phyloP scores from a whole-genome alignment of 805 yeast species.

The Phaffomyces antillensis region DNA sequence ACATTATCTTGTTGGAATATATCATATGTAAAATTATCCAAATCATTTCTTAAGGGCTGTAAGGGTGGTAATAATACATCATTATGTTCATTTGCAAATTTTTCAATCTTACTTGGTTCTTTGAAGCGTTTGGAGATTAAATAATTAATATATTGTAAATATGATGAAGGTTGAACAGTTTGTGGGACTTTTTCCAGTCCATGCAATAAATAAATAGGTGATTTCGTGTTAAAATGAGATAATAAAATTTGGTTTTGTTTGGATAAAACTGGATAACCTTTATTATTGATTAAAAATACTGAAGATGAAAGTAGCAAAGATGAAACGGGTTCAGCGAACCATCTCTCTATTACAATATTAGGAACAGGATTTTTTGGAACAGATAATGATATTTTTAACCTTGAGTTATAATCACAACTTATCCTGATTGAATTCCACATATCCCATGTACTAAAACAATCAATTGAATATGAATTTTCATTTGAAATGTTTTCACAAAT shows the following conservation, averaged over 20 bases:
- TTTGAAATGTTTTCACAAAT: slow-evolving; percentile 37
- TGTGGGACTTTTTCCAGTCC: slow-evolving; percentile 40
- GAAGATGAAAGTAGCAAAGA: slow-evolving; percentile 49
- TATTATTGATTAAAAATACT: slow-evolving; percentile 50
- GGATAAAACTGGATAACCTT: slow-evolving; percentile 57
- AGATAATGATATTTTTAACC: slow-evolving; percentile 66
- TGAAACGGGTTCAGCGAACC: slow-evolving; percentile 64
- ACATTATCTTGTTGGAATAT: slow-evolving; percentile 63
- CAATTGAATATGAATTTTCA: slow-evolving; percentile 25
- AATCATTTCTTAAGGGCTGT: slow-evolving; percentile 57
- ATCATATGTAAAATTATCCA: slow-evolving; percentile 55
- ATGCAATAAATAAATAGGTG: slow-evolving; percentile 42
- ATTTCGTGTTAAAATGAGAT: slow-evolving; percentile 35
- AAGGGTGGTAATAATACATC: slow-evolving; percentile 45
- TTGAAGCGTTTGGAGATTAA: slow-evolving; percentile 28
- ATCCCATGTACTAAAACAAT: slow-evolving; percentile 61
- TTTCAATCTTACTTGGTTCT: slow-evolving; percentile 24
- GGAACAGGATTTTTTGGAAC: slow-evolving; percentile 59
- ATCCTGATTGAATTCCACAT: slow-evolving; percentile 63
- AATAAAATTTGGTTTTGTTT: slow-evolving; percentile 47
- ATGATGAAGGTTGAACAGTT: slow-evolving; percentile 28
- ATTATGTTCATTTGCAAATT: slow-evolving; percentile 23
- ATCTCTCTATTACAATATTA: slow-evolving; percentile 42
- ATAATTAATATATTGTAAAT: slow-evolving; percentile 37
- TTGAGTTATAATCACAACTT: slow-evolving; percentile 44